Base-by-base conservation (phyloP, 192 early-diverging fungal genomes). In the Podila verticillata region DNA sequence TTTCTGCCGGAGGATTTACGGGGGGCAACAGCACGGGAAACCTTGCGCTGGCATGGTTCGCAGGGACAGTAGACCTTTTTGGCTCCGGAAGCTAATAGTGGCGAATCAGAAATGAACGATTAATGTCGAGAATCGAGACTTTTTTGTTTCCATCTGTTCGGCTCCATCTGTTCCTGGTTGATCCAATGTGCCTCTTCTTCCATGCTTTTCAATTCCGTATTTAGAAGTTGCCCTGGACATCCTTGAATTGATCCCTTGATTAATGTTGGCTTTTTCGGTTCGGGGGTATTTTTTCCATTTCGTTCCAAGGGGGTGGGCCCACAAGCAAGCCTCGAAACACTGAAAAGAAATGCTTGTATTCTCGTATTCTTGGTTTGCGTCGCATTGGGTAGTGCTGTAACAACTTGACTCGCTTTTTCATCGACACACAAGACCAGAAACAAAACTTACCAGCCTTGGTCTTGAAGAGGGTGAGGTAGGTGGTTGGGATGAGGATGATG, bases 401-500 rank as follows among this genome's bases (percentile, higher is more conserved):
- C 20, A n/a, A 0, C 51, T 17, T 15, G 39, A 44, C 17, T 39
- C 17, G 39, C 12, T 44, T 15, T 17, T 15, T 44, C 7, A 10
- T 2, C 39, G 10, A 44, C n/a, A n/a, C n/a, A n/a, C 39, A 15
- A 44, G 13, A 48, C 3, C 12, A 68, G 34, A 9, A 57, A 32
- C 17, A n/a, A 57, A 24, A 24, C 48, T 63, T 74, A 82, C 84
- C 84, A 63, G 80, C 74, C 24, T 72, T 74, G 49, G 32, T 29
- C 66, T 75, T 82, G 49, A 83, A 80, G 30, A 91, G 24, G 69
- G 84, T 68, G 44, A 82, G 84, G 64, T 89, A 61, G 15, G 95
- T 96, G 31, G 87, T 75, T 3, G 97, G 97, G 34, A 97, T 81
- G 59, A 98, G 87, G 57, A 94, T 87, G 30, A 99, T 81, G 32